phyloP scores from a whole-genome alignment of 441 rosid species.

The Populus trichocarpa region DNA sequence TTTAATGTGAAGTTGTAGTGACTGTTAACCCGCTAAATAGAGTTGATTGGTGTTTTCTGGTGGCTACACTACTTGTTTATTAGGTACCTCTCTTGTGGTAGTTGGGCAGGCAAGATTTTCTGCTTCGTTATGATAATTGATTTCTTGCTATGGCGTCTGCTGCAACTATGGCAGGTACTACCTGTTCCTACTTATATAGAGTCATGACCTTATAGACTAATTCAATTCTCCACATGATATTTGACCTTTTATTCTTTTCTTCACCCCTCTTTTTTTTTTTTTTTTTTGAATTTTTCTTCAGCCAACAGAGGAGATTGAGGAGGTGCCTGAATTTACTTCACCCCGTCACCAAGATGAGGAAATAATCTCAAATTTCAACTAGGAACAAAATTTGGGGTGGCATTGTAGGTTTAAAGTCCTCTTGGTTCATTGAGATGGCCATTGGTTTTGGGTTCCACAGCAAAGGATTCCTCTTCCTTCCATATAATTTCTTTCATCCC shows the following conservation, averaged over 20 bases:
- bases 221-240: background rate
- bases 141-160: conserved; percentile 67
- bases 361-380: background rate
- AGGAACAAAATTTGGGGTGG: conserved; percentile 11
- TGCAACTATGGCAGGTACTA: conserved; percentile 66
- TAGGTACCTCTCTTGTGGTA: conserved; percentile 88
- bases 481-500: background rate
- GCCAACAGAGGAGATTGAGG: conserved; percentile 78
- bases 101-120: conserved; percentile 95
- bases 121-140: conserved; percentile 92
- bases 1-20: background rate
- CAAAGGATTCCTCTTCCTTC: background rate
- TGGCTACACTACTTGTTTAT: background rate
- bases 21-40: background rate
- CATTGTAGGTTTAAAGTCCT: background rate
- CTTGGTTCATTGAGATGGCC: background rate
- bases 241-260: background rate
- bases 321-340: conserved; percentile 49
- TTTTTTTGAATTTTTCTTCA: conserved; percentile 15
- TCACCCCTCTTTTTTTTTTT: background rate
- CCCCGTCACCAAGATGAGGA: conserved; percentile 24
- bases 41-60: background rate
- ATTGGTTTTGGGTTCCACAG: background rate
- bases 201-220: background rate
- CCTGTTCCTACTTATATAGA: background rate